Base-by-base conservation (phyloP, 1,284 basidiomycete species). In the Marasmius sp. region DNA sequence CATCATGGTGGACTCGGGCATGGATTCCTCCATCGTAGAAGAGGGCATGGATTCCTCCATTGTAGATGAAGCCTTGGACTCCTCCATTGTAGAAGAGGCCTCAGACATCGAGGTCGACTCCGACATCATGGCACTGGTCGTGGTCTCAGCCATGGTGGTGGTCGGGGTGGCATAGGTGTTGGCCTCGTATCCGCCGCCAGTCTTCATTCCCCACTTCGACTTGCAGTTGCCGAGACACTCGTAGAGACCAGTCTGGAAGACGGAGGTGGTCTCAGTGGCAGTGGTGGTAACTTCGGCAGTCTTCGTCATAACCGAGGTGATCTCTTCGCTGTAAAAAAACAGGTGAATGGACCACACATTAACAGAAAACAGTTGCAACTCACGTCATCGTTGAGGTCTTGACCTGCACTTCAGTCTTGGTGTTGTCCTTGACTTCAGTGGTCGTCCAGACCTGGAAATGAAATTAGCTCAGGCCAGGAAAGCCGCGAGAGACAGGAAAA, bases 351-450 rank as follows among this genome's bases (percentile, higher is more conserved):
- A 3, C 18, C 12, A 38, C 9, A 10, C 2, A 36, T 14, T 5
- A 16, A 9, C 34, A 6, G 34, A 14, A 54, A 38, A 76, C 74
- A 39, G 81, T 81, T 66, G 79, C 66, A 63, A 73, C 57, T 61
- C 80, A 78, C 39, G 79, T 81, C 56, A 81, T 72, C 38, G 81
- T 83, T 8, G 76, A 74, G 37, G 81, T 83, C 71, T 78, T 69
- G 9, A 82, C 84, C 69, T 81, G 71, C 67, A 77, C 68, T 57
- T 81, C 61, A 7, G 85, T 88, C 77, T 80, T 73, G 45, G 85
- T 87, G 69, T 87, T 84, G 71, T 89, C 83, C 63, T 85, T 82
- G 70, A 87, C 79, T 63, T 81, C 65, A 41, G 86, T 88, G 70
- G 77, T 79, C 57, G 86, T 80, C 71, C 76, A 85, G 48, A 81